Evolutionary conservation across 441 rosid genomes (phyloP), one percentile per base, ranked within the genome.

Genomic region (Oxalis stricta): DNA sequence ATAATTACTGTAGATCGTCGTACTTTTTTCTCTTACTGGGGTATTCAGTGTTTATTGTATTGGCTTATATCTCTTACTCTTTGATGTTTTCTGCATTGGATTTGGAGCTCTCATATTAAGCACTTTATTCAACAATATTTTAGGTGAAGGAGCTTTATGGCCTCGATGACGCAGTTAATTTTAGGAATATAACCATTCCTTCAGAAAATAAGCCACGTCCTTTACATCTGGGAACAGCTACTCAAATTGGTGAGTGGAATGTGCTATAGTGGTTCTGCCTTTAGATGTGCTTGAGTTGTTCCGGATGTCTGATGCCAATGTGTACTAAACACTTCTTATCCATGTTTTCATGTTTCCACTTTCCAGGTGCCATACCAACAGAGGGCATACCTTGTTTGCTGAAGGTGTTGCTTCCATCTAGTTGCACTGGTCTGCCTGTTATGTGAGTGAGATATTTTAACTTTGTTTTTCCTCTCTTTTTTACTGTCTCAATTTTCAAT

Each of bases 351-450:
- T n/a, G n/a, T n/a, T n/a, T n/a, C n/a, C n/a, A n/a, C n/a, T n/a
- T 53, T 53, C 32, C 57, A 86, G 99, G 99, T 66, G 95, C 70
- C 63, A 67, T 92, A 63, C 86, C 88, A 38, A 84, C 95, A 5
- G 99, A 92, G 64, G 99, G 99, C 49, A 86, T 92, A 64, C 99
- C 99, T 60, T 86, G 79, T 69, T 69, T 92, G 61, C 70, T 86
- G 72, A 86, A 77, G 73, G 95, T 92, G 52, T 53, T 92, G 57
- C 95, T 92, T 56, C 99, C 99, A 46, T 67, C 82, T 59, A 84
- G 60, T 31, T 92, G 95, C 63, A 63, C 71, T 7, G 95, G 95
- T 31, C 65, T 86, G 36, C 86, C 99, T 35, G 66, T 68, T 44
- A 46, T 82, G 96, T 92, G 65, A 79, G 99, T 54, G 38, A 47